Conservation (phyloP, 768 basidiomycete genomes). For the Rubroboletus satanas region DNA sequence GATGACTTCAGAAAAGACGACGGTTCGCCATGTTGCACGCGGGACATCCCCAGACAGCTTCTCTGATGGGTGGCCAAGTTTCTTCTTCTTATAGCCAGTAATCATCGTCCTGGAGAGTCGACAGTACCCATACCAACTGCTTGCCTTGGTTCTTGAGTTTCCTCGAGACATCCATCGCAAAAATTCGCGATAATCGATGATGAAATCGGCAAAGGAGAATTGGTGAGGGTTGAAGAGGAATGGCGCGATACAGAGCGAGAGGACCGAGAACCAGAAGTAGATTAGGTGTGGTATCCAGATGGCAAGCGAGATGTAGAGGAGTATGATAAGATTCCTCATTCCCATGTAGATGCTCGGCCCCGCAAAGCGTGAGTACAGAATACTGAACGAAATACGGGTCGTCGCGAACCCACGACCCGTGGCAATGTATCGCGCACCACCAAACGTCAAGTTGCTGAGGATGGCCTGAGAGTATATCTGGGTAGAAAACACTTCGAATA, state of each 20-base stretch:
- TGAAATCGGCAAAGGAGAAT: slow-evolving; percentile 94
- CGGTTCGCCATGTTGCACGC: slow-evolving; percentile 81
- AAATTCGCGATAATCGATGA: slow-evolving; percentile 98
- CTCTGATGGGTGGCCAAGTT: slow-evolving; percentile 95
- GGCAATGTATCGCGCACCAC: slow-evolving; percentile 98
- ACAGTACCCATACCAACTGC: slow-evolving; percentile 99
- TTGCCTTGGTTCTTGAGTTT: slow-evolving; percentile 93
- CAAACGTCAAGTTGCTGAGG: slow-evolving; percentile 93
- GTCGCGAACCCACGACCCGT: slow-evolving; percentile 99
- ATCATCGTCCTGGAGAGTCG: slow-evolving; percentile 96
- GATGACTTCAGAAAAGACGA: slow-evolving; percentile 80
- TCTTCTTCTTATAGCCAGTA: slow-evolving; percentile 99
- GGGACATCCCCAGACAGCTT: slow-evolving; percentile 94
- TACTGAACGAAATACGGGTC: slow-evolving; percentile 91
- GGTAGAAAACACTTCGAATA: slow-evolving; percentile 98
- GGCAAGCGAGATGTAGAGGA: slow-evolving; percentile 87
- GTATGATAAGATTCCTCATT: slow-evolving; percentile 85
- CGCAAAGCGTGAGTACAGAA: slow-evolving; percentile 97
- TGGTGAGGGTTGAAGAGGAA: slow-evolving; percentile 99
- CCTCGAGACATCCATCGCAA: slow-evolving; percentile 99
- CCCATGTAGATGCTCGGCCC: slow-evolving; percentile 99
- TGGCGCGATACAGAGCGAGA: slow-evolving; percentile 92
- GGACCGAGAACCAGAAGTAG: slow-evolving; percentile 98
- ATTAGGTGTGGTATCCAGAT: slow-evolving; percentile 94
- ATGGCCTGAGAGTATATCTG: slow-evolving; percentile 98